phyloP scores from a whole-genome alignment of 1,284 basidiomycete genomes.

The Boletus smithii region DNA sequence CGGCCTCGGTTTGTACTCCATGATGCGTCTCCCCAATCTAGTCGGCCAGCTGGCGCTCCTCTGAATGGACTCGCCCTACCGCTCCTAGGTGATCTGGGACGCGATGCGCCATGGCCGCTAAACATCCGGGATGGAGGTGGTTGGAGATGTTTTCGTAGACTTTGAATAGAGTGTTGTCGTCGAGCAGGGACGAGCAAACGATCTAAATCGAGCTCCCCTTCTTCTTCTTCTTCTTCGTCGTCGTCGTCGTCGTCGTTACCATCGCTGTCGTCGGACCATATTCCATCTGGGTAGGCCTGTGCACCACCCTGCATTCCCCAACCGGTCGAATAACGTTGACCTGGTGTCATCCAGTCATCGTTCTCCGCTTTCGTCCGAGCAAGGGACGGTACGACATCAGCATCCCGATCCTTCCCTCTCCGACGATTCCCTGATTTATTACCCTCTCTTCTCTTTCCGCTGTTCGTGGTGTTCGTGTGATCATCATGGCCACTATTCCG shows the following conservation, averaged over 20 bases:
- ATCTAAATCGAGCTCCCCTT: conserved; percentile 62
- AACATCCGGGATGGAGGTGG: conserved; percentile 11
- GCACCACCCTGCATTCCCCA: conserved; percentile 25
- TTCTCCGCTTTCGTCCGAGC: conserved; percentile 41
- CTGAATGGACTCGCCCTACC: conserved; percentile 22
- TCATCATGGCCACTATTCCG: conserved; percentile 27
- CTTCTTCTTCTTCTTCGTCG: conserved; percentile 59
- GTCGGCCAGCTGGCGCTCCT: conserved; percentile 4
- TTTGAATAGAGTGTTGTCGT: conserved; percentile 66
- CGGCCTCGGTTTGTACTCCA: conserved; percentile 24
- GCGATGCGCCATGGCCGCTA: conserved; percentile 6
- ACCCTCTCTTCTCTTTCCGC: conserved; percentile 12
- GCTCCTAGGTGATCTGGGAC: conserved; percentile 14
- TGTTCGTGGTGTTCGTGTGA: conserved; percentile 1
- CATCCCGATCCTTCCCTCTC: conserved; percentile 25
- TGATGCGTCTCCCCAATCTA: conserved; percentile 23
- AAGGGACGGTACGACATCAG: conserved; percentile 38
- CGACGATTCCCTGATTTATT: conserved; percentile 5
- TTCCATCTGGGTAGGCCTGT: conserved; percentile 18
- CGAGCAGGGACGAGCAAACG: conserved; percentile 66
- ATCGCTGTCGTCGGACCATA: conserved; percentile 25
- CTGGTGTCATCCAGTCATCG: conserved; percentile 37
- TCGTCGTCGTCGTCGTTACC: conserved; percentile 32
- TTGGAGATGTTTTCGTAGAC: conserved; percentile 58
- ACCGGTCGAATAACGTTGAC: conserved; percentile 22